Conservation (phyloP, 202 grass and related monocot species). For the Carex arenaria region DNA sequence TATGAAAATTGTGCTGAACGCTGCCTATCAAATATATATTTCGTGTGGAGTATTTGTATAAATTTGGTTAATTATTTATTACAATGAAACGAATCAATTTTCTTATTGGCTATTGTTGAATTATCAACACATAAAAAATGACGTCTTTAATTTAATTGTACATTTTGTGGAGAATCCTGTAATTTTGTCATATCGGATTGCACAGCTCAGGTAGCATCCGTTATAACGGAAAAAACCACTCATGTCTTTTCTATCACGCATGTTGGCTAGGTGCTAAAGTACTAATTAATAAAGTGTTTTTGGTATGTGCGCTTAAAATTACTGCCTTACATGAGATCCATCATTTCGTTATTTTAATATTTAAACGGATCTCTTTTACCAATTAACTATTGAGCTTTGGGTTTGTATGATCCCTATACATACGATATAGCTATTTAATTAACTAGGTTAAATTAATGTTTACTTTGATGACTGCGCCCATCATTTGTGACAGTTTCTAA, state of each 20-base stretch:
- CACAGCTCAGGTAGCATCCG: background rate
- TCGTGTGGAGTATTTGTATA: too few relatives aligned
- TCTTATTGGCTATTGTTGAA: background rate
- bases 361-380: background rate
- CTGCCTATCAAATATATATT: background rate
- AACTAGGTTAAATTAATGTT: background rate
- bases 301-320: background rate
- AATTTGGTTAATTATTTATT: background rate
- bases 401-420: conserved; percentile 10
- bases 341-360: background rate
- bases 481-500: conserved; percentile 38
- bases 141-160: background rate
- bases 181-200: conserved; percentile 16
- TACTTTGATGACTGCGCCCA: background rate
- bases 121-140: too few relatives aligned
- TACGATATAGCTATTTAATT: background rate
- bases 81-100: background rate
- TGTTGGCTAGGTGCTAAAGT: background rate
- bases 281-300: background rate
- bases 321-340: background rate
- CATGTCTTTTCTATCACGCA: background rate
- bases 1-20: background rate
- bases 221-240: background rate
- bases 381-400: background rate
- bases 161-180: background rate